Conservation (phyloP, 331 rosid species). For the Acacia concinna region DNA sequence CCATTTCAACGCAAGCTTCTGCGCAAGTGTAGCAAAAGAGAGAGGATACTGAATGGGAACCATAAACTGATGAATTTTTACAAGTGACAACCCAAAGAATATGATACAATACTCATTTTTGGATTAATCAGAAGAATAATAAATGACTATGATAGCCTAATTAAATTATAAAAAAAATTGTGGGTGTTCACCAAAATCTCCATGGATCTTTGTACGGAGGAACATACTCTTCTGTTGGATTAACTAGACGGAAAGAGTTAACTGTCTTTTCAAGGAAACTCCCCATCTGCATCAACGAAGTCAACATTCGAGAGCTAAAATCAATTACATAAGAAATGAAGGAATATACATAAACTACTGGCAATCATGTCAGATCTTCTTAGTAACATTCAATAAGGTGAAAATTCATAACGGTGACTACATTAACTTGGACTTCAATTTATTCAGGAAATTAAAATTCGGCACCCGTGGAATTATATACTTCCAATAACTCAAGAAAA, state of each 20-base stretch:
- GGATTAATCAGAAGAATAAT: background rate
- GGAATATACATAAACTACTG: background rate
- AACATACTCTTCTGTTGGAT: slow-evolving; percentile 79
- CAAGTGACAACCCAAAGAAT: background rate
- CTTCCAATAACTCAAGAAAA: background rate
- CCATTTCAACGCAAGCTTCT: background rate
- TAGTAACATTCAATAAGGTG: background rate
- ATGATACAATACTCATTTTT: background rate
- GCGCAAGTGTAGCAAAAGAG: background rate
- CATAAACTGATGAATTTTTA: background rate
- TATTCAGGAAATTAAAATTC: background rate
- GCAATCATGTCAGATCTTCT: background rate
- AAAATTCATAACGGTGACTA: background rate
- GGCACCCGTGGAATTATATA: background rate
- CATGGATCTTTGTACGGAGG: slow-evolving; percentile 99
- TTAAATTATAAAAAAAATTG: slow-evolving; percentile 19
- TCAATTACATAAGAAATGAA: background rate
- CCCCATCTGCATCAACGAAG: slow-evolving; percentile 69
- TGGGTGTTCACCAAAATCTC: slow-evolving; percentile 87
- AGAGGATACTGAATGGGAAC: background rate
- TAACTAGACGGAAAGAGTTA: slow-evolving; percentile 75
- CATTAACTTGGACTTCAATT: background rate
- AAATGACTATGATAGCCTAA: background rate
- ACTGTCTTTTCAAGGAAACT: slow-evolving; percentile 65
- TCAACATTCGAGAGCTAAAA: background rate